Evolutionary conservation across 83 land plant genomes (phyloP).

Genomic region (Picea engelmannii): DNA sequence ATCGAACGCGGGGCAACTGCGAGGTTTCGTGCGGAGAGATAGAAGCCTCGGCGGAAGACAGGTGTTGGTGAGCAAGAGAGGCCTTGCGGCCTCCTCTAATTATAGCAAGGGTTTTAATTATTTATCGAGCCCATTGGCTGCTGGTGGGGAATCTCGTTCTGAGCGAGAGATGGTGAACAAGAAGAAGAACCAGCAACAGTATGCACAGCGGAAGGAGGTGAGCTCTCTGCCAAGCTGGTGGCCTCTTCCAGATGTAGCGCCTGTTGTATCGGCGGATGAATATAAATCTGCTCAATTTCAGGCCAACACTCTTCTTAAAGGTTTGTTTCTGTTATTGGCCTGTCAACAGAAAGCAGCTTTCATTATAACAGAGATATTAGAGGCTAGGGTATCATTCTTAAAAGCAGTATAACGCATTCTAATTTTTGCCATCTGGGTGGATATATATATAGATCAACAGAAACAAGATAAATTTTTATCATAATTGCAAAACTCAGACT

Average conservation of each 20-base stretch:
- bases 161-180: neutral
- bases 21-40: conserved; percentile 37
- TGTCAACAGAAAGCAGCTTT: too few species aligned
- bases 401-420: too few species aligned
- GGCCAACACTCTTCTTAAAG: too few species aligned
- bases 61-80: conserved; percentile 32
- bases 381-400: too few species aligned
- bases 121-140: conserved; percentile 22
- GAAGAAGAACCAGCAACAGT: neutral
- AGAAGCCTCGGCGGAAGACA: conserved; percentile 65
- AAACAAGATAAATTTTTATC: too few species aligned
- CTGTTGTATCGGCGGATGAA: neutral
- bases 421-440: too few species aligned
- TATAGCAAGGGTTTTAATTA: neutral
- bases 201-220: neutral
- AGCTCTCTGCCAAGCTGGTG: conserved; percentile 56
- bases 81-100: conserved; percentile 4
- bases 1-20: neutral
- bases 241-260: conserved; percentile 24
- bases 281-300: too few species aligned
- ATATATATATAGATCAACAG: too few species aligned
- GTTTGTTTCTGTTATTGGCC: too few species aligned
- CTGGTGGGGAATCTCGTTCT: neutral
- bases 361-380: too few species aligned
- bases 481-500: too few species aligned